Base-by-base conservation (phyloP, 495 filamentous ascomycete species). In the Penicillium maclennaniae region DNA sequence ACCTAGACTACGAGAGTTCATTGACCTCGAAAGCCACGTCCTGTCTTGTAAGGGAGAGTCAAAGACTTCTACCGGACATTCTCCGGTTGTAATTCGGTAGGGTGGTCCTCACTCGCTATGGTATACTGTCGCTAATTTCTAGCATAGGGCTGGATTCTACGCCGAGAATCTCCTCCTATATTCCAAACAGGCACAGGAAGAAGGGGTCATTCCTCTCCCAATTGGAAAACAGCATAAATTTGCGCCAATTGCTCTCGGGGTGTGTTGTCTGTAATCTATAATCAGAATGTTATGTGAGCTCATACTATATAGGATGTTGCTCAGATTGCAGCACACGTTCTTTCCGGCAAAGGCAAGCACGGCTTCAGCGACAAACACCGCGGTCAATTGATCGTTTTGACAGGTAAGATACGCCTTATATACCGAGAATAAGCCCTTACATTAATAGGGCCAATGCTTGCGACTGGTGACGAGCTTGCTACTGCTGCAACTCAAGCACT, bases 111-210 rank as follows among this genome's bases (percentile, higher is more conserved):
- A n/a, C 20, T 53, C 8, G 12, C 5, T 16, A 6, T 17, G 16
- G 21, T n/a, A 7, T 6, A 36, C 9, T 20, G n/a, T 34, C 53
- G 25, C 43, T 47, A 41, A 58, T 37, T 34, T 20, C 7, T 16
- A 25, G 25, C 14, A 19, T n/a, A 71, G 72, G 6, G 76, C 77
- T 43, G 78, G 80, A 4, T 81, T 83, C 46, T 82, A 82, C 39
- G 77, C 78, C 4, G 80, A 82, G 64, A 82, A 82, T 42, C 66
- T 82, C n/a, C 68, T 82, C 0, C 53, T 73, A 0, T 81, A 82
- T 53, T 63, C 74, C 9, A 63, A 64, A 16, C 77, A 82, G 55
- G 73, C 73, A 7, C 66, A 77, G n/a, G n/a, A n/a, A 45, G 58
- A 77, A 31, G 74, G 75, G 0, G 49, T 69, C 3, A 58, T 82